Conservation (phyloP, 108 stramenopile genomes). For the Pelagomonas calceolata region DNA sequence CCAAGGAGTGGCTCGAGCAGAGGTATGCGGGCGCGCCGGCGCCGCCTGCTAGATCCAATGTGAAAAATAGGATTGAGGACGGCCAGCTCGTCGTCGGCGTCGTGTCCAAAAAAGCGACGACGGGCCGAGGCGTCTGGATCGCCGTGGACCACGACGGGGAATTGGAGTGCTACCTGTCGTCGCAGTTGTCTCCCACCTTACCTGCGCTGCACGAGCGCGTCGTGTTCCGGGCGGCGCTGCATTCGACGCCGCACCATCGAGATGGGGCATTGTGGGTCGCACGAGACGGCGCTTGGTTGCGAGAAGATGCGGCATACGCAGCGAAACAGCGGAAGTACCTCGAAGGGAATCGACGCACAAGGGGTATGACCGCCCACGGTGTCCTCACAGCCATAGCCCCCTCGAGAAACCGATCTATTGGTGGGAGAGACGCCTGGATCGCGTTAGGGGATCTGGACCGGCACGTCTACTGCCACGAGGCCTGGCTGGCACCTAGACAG, state of each 20-base stretch:
- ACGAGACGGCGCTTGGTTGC: neutral
- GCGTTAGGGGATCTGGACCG: neutral
- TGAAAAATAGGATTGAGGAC: neutral
- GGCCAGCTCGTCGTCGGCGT: neutral
- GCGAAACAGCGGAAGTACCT: neutral
- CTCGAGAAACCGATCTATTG: neutral
- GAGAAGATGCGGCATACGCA: neutral
- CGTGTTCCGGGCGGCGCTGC: neutral
- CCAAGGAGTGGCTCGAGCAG: no score
- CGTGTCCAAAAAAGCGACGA: neutral
- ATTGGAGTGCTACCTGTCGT: neutral
- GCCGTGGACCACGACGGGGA: neutral
- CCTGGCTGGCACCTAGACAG: neutral
- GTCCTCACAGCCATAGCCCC: neutral
- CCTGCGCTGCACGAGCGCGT: neutral
- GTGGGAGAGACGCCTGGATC: neutral
- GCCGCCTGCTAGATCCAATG: no score
- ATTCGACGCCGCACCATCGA: neutral
- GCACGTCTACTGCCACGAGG: slow-evolving; percentile 1
- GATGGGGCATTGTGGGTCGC: neutral
- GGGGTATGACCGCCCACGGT: neutral
- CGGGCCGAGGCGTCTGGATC: neutral
- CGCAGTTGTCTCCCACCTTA: neutral
- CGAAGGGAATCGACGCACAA: neutral
- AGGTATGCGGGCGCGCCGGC: no score